Base-by-base conservation (phyloP, 306 rosid genomes). In the Pterocarpus santalinus region DNA sequence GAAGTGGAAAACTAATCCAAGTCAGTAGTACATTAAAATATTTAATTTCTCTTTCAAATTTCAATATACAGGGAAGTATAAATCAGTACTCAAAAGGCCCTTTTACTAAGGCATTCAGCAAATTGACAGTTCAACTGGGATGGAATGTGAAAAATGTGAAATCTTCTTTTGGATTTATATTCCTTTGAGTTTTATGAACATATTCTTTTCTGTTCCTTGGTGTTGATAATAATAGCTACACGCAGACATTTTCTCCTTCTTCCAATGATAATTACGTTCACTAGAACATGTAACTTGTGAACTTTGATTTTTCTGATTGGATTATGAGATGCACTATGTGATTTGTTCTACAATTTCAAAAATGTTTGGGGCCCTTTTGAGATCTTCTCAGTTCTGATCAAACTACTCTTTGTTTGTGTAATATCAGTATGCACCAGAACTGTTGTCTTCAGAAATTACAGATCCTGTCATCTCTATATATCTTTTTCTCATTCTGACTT, bases 401-500 rank as follows among this genome's bases (percentile, higher is more conserved):
- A 55, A 62, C 34, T 3, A 44, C 30, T 51, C 53, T 68, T 33
- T 58, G 58, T 32, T 81, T 13, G 7, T 30, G 12, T 30, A 52
- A 60, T 68, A 63, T 70, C 15, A 58, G 38, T 15, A 44, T 36
- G 58, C 10, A 7, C 55, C 39, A 62, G n/a, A 66, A 32, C 16
- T 72, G 6, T 8, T 57, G 28, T 57, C 43, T 63, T 36, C 12
- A 63, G 57, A 69, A 56, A 64, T 83, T 77, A 39, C 33, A 57
- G 53, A 41, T 60, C 58, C 32, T 8, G 61, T 63, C 68, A 52
- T 62, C 80, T 44, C 69, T 44, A 12, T 72, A 22, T 64, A 38
- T 46, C 9, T 28, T 63, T 17, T 75, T 60, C 72, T 76, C 43
- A 47, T 65, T 79, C 85, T 57, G 35, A 80, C 77, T 13, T 6